These are phyloP conservation scores for Apophysomyces sp. DNA, from an alignment of 371 early-diverging fungal species.

Conservation along the genomic window DNA sequence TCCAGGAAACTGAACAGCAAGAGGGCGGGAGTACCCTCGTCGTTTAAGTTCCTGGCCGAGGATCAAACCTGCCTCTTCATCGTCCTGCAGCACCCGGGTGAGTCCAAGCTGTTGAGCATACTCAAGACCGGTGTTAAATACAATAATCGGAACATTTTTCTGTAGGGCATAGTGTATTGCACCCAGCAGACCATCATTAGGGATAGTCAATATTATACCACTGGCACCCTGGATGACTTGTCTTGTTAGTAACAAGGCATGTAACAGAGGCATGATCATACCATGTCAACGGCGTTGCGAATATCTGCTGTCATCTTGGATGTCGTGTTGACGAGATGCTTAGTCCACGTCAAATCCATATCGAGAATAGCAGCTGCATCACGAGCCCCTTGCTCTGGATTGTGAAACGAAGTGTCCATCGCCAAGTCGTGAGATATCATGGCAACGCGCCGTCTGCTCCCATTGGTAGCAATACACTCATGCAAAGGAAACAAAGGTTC, in stretches of 20 bases:
- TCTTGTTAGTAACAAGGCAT: background rate
- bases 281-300: conserved; percentile 21
- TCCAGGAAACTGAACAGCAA: conserved; percentile 12
- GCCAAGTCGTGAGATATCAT: conserved; percentile 39
- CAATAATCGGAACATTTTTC: conserved; percentile 40
- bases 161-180: conserved; percentile 34
- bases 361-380: conserved; percentile 44
- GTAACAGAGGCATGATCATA: background rate
- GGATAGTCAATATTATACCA: conserved; percentile 47
- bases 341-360: conserved; percentile 37
- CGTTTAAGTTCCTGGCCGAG: conserved; percentile 36
- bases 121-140: conserved; percentile 42
- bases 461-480: background rate
- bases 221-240: conserved; percentile 21
- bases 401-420: conserved; percentile 33
- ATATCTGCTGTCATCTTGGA: conserved; percentile 39
- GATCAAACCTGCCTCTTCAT: conserved; percentile 33
- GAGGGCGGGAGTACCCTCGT: conserved; percentile 11
- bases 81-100: conserved; percentile 43
- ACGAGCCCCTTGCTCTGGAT: conserved; percentile 32
- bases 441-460: conserved; percentile 16
- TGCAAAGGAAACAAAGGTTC: background rate
- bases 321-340: conserved; percentile 22
- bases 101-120: conserved; percentile 35
- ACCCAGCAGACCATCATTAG: conserved; percentile 33